Conservation (phyloP, 1,139 yeast species). For the Taphrina wiesneri region DNA sequence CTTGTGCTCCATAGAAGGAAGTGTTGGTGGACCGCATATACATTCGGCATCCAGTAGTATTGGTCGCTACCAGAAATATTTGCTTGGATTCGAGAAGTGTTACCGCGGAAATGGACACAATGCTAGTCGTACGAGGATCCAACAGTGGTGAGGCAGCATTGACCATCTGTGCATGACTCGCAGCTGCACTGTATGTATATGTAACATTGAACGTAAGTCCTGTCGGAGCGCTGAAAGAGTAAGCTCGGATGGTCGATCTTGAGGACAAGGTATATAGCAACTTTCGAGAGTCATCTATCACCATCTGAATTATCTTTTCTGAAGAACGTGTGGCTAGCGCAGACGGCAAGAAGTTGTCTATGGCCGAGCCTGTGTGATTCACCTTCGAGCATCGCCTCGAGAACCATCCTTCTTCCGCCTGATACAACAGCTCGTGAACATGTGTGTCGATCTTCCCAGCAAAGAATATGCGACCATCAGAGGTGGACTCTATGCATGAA, state of each 20-base stretch:
- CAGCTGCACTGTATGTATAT: slow-evolving; percentile 44
- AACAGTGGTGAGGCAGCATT: slow-evolving; percentile 45
- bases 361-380: slow-evolving; percentile 51
- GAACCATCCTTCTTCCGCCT: slow-evolving; percentile 86
- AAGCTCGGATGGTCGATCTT: slow-evolving; percentile 77
- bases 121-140: slow-evolving; percentile 42
- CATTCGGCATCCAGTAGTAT: slow-evolving; percentile 80
- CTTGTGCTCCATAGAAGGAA: slow-evolving; percentile 5
- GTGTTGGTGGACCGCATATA: slow-evolving; percentile 50
- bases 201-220: slow-evolving; percentile 44
- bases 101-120: slow-evolving; percentile 65
- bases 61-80: slow-evolving; percentile 78
- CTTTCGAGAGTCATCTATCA: slow-evolving; percentile 73
- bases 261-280: slow-evolving; percentile 81
- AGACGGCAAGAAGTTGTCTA: slow-evolving; percentile 38
- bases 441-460: slow-evolving; percentile 79
- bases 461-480: slow-evolving; percentile 79
- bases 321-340: slow-evolving; percentile 42
- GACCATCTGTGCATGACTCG: slow-evolving; percentile 46
- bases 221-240: slow-evolving; percentile 51
- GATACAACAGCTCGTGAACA: slow-evolving; percentile 84
- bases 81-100: slow-evolving; percentile 65
- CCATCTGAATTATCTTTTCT: slow-evolving; percentile 65
- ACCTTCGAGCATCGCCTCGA: slow-evolving; percentile 78
- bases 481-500: slow-evolving; percentile 60